phyloP scores from a whole-genome alignment of 1,284 basidiomycete species.

The Psilocybe mexicana region DNA sequence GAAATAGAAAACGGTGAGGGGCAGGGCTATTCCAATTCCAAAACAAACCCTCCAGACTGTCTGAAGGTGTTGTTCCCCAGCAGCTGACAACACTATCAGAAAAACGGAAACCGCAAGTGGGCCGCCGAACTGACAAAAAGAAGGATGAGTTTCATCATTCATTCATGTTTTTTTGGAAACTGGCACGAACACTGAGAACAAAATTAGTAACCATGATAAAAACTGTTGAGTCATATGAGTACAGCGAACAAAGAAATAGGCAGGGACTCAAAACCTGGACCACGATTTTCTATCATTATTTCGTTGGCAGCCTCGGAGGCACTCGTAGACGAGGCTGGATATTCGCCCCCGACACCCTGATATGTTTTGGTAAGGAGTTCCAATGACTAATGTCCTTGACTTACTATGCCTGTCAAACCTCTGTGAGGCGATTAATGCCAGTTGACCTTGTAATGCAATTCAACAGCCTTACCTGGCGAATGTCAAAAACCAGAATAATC shows the following conservation, averaged over 20 bases:
- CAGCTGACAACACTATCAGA: slow-evolving; percentile 69
- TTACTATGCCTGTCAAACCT: slow-evolving; percentile 70
- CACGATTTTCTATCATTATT: slow-evolving; percentile 58
- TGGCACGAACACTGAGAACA: slow-evolving; percentile 40
- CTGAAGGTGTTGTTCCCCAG: slow-evolving; percentile 61
- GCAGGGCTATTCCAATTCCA: slow-evolving; percentile 69
- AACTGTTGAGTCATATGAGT: slow-evolving; percentile 31
- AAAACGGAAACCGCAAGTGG: slow-evolving; percentile 73
- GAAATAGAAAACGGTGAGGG: slow-evolving; percentile 71
- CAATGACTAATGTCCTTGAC: slow-evolving; percentile 18
- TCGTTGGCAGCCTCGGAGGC: slow-evolving; percentile 74
- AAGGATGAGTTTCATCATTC: background rate
- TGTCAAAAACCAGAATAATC: slow-evolving; percentile 79
- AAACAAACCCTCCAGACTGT: slow-evolving; percentile 81
- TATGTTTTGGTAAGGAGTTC: background rate
- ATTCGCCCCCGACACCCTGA: slow-evolving; percentile 76
- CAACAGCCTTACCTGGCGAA: slow-evolving; percentile 48
- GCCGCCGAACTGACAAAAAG: slow-evolving; percentile 50
- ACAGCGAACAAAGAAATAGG: background rate
- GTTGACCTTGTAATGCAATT: background rate
- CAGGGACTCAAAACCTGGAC: slow-evolving; percentile 46
- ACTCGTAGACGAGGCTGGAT: slow-evolving; percentile 58
- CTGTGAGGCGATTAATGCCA: slow-evolving; percentile 9
- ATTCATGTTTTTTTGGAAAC: slow-evolving; percentile 6
- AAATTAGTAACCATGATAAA: slow-evolving; percentile 81